Conservation (phyloP, 2,329 filamentous ascomycete species). For the Cladosporium sp. region DNA sequence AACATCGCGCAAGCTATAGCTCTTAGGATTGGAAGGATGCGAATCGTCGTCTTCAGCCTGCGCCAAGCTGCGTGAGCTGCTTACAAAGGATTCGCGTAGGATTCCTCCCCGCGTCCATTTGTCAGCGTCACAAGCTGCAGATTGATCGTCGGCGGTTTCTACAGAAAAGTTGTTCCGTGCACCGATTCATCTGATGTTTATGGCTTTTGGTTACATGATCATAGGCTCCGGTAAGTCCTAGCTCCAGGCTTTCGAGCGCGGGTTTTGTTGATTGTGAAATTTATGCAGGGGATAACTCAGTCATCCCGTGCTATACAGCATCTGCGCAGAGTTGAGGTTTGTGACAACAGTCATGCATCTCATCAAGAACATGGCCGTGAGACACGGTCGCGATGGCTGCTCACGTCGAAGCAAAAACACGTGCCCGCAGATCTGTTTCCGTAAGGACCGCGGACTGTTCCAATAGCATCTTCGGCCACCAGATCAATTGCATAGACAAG, state of each 20-base stretch:
- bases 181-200: too few relatives aligned
- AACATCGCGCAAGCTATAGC: neutral
- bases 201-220: neutral
- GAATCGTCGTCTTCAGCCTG: neutral
- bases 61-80: neutral
- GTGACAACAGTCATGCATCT: neutral
- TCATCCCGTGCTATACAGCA: neutral
- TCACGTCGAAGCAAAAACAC: neutral
- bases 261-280: neutral
- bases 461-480: conserved; percentile 5
- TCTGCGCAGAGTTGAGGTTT: neutral
- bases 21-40: neutral
- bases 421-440: neutral
- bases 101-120: neutral
- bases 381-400: neutral
- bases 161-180: too few relatives aligned
- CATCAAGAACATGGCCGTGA: neutral
- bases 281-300: neutral
- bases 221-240: neutral
- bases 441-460: neutral
- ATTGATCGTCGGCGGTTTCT: neutral
- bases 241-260: neutral
- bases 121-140: neutral
- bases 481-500: neutral
- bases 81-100: neutral